Evolutionary conservation across 148 eudicot genomes (phyloP).

Genomic region (Fallopia convolvulus): DNA sequence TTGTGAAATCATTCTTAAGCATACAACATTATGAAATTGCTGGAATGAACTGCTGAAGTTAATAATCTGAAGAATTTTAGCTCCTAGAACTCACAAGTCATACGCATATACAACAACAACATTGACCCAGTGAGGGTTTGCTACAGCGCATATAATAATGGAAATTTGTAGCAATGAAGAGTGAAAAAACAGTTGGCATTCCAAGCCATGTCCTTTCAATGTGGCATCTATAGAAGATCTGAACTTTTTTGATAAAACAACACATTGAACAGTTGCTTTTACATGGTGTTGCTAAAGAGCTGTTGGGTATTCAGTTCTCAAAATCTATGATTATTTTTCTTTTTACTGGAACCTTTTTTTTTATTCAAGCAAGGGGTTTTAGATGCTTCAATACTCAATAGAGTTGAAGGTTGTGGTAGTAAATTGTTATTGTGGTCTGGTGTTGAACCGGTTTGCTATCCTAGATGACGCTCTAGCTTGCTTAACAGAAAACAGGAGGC

Average conservation of each 20-base stretch:
- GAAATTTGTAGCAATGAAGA: background rate
- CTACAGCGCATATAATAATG: background rate
- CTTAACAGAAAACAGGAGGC: background rate
- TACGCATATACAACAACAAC: too few species aligned
- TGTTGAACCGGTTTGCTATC: background rate
- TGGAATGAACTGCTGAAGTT: background rate
- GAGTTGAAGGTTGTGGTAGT: background rate
- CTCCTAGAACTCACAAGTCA: background rate
- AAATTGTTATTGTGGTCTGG: background rate
- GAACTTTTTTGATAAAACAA: background rate
- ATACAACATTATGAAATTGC: background rate
- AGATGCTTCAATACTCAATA: background rate
- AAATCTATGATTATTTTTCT: background rate
- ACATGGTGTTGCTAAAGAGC: background rate
- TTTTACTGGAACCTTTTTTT: background rate
- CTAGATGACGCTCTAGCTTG: background rate
- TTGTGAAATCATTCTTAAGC: background rate
- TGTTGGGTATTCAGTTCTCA: background rate
- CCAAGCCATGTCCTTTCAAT: background rate
- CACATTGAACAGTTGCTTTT: background rate
- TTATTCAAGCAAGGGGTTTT: background rate
- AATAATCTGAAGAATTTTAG: background rate
- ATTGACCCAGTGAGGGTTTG: too few species aligned
- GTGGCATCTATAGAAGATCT: background rate
- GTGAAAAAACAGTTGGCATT: background rate